Evolutionary conservation across 1,139 yeast genomes (phyloP), one percentile per base, ranked within the genome.

Genomic region (Saccharomyces hybrid): DNA sequence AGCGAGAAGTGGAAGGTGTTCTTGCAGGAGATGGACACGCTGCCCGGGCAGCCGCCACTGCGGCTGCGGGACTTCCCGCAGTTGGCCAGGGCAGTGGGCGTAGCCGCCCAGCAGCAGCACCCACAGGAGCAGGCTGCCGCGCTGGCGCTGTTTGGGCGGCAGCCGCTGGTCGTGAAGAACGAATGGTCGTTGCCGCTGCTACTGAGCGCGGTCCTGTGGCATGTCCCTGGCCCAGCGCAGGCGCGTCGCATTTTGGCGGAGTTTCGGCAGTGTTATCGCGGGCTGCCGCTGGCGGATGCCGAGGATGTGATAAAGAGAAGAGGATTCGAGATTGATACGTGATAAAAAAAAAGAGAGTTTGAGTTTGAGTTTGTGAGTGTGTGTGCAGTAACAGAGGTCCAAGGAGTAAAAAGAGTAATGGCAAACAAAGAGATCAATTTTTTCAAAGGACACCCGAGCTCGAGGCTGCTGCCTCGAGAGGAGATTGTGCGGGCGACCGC

Each of bases 1-100:
- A 51, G 58, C 23, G 68, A 65, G 44, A 66, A 65, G 51, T 68
- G 71, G 71, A 65, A 64, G 50, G 65, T 64, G 4, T 65, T 63
- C 48, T 25, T 67, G n/a, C 59, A 62, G 51, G 68, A 64, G 34
- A 55, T 68, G 51, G 71, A 68, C 46, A 55, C 61, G 32, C 41
- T 58, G 60, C 4, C 60, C 61, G 3, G 34, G 51, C 2, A 48
- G 41, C 5, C 46, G 51, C 5, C 51, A 38, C 5, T 56, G 59
- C n/a, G 60, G 11, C 64, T 62, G n/a, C 57, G 65, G 46, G 70
- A 67, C 51, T 68, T 63, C 52, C 66, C 69, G 8, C 32, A 60
- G 28, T 49, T 68, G 44, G 53, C 62, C 1, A 46, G 51, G 14
- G 56, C 65, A 11, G 20, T 64, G 48, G 31, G 46, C 11, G 38